These are phyloP conservation scores for Hygrophorus pudorinus DNA, from an alignment of 768 basidiomycete genomes.

Conservation along the genomic window DNA sequence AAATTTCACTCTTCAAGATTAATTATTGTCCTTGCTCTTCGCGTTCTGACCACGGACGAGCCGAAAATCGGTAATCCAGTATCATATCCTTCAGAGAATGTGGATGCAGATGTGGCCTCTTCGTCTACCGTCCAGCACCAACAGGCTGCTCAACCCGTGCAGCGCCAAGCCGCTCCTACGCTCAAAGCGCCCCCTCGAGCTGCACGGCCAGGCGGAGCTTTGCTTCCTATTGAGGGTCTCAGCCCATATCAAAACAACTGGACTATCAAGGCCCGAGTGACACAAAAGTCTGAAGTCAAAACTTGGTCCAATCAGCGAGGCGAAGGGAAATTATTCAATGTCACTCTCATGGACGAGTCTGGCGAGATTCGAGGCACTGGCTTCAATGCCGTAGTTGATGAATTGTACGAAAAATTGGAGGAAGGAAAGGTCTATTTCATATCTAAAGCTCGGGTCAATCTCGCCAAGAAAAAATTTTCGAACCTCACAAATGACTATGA, in stretches of 20 bases:
- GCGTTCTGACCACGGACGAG: constrained; percentile 37
- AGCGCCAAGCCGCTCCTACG: constrained; percentile 7
- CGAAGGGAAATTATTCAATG: constrained; percentile 91
- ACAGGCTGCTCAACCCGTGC: constrained; percentile 10
- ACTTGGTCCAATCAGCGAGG: constrained; percentile 85
- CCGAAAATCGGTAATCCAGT: constrained; percentile 69
- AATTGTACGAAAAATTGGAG: constrained; percentile 73
- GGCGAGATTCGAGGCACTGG: constrained; percentile 87
- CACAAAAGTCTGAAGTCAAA: constrained; percentile 79
- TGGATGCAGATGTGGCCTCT: background rate
- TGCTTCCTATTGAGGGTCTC: constrained; percentile 80
- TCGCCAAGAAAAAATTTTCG: constrained; percentile 95
- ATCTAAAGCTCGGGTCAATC: constrained; percentile 83
- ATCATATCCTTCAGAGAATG: constrained; percentile 15
- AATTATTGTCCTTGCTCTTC: constrained; percentile 67
- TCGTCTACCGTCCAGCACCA: constrained; percentile 7
- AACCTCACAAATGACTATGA: constrained; percentile 91
- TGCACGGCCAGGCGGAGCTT: constrained; percentile 27
- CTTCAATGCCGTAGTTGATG: constrained; percentile 81
- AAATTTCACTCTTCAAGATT: constrained; percentile 37
- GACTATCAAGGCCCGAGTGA: constrained; percentile 94
- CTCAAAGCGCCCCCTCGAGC: constrained; percentile 8
- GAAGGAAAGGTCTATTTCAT: constrained; percentile 92
- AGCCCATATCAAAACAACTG: constrained; percentile 98
- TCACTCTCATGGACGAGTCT: constrained; percentile 90